Percentiles rank a stretch among this genome's conserved stretches.
These are phyloP conservation scores for Scedosporium aurantiacum DNA, from an alignment of 2,329 filamentous ascomycete species.

Conservation along the genomic window DNA sequence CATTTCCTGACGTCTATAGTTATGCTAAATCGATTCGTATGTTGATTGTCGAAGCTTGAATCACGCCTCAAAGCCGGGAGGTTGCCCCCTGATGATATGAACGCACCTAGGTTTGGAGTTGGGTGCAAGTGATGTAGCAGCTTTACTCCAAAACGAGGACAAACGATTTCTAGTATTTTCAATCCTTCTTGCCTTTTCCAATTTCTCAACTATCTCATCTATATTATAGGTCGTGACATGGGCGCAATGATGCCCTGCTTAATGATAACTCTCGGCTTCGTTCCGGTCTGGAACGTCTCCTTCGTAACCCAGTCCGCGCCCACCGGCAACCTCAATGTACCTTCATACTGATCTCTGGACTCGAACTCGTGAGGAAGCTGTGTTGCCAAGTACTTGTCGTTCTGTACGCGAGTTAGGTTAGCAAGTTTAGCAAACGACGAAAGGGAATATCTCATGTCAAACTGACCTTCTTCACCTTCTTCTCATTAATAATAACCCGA, in stretches of 20 bases:
- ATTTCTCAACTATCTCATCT: conserved; percentile 6
- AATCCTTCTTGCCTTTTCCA: background rate
- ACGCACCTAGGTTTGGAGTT: too few species aligned
- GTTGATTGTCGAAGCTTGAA: too few species aligned
- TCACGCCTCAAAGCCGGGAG: too few species aligned
- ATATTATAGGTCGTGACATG: conserved; percentile 62
- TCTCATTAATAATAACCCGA: conserved; percentile 87
- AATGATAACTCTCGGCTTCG: conserved; percentile 78
- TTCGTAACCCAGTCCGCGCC: conserved; percentile 97
- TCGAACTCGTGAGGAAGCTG: conserved; percentile 85
- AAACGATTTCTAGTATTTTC: too few species aligned
- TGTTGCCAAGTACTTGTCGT: conserved; percentile 75
- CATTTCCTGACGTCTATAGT: too few species aligned
- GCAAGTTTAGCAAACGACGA: background rate
- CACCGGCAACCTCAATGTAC: conserved; percentile 73
- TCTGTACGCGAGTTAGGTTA: conserved; percentile 35
- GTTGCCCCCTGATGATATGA: too few species aligned
- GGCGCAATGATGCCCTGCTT: conserved; percentile 86
- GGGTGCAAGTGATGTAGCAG: too few species aligned
- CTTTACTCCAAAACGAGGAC: too few species aligned
- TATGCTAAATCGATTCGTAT: too few species aligned
- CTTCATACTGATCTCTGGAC: conserved; percentile 78
- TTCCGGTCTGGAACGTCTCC: conserved; percentile 79
- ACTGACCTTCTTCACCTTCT: conserved; percentile 70
- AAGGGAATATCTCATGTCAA: conserved; percentile 3